These are phyloP conservation scores for Murraya paniculata DNA, from an alignment of 345 rosid genomes.

Conservation along the genomic window DNA sequence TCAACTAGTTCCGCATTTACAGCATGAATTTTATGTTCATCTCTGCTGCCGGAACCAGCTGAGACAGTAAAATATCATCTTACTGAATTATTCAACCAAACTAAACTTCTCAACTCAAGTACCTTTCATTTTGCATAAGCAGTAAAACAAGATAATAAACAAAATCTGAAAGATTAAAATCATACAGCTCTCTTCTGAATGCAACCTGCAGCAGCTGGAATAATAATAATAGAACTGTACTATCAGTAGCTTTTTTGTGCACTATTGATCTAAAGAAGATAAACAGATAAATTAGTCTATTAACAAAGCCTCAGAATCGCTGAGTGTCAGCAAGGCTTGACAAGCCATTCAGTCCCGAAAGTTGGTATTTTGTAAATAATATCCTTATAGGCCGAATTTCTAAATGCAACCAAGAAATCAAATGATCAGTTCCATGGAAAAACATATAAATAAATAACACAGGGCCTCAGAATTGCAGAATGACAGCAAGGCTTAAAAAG, in stretches of 20 bases:
- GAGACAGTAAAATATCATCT: background rate
- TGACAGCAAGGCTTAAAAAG: background rate
- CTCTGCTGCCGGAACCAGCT: background rate
- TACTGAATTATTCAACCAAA: background rate
- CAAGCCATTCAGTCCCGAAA: slow-evolving; percentile 35
- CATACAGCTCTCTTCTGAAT: too few species aligned
- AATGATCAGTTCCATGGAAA: too few species aligned
- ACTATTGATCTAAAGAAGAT: too few species aligned
- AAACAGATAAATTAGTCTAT: background rate
- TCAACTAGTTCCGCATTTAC: background rate
- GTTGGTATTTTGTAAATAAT: slow-evolving; percentile 17
- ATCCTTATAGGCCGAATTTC: slow-evolving; percentile 15
- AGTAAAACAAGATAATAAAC: too few species aligned
- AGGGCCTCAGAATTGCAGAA: slow-evolving; percentile 35
- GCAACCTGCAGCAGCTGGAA: too few species aligned
- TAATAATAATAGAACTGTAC: too few species aligned
- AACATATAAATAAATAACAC: background rate
- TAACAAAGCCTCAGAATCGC: slow-evolving; percentile 27
- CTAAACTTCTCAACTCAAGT: background rate
- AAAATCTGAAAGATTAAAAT: too few species aligned
- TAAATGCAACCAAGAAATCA: background rate
- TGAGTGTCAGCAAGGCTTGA: slow-evolving; percentile 26
- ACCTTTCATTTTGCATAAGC: background rate
- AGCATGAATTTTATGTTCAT: background rate
- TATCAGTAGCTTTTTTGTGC: too few species aligned